Evolutionary conservation across 2,329 filamentous ascomycete genomes (phyloP).

Genomic region (Aspergillus amoenus): DNA sequence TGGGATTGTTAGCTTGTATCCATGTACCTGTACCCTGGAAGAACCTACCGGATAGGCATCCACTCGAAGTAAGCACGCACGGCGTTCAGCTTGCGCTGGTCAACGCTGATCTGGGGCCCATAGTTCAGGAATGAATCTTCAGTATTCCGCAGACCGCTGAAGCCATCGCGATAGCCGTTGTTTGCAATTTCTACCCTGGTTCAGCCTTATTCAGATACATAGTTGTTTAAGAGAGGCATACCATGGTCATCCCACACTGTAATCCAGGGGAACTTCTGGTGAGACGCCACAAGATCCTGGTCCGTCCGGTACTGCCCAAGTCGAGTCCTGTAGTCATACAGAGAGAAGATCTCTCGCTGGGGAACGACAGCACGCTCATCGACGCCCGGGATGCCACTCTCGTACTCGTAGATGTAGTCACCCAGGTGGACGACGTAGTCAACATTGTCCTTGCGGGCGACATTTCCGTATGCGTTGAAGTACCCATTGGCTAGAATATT

Average conservation of each 20-base stretch:
- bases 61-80: slow-evolving; percentile 70
- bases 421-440: slow-evolving; percentile 61
- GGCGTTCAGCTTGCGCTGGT: slow-evolving; percentile 71
- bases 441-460: slow-evolving; percentile 58
- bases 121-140: slow-evolving; percentile 63
- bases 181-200: slow-evolving; percentile 55
- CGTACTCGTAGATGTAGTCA: slow-evolving; percentile 66
- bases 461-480: slow-evolving; percentile 62
- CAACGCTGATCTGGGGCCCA: slow-evolving; percentile 60
- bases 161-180: slow-evolving; percentile 65
- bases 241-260: slow-evolving; percentile 64
- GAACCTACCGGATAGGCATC: slow-evolving; percentile 54
- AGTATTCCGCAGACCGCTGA: slow-evolving; percentile 62
- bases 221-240: slow-evolving; percentile 16
- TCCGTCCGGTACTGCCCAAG: slow-evolving; percentile 56
- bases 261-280: slow-evolving; percentile 62
- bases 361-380: slow-evolving; percentile 10
- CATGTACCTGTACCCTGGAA: not conserved
- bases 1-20: not conserved
- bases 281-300: slow-evolving; percentile 56
- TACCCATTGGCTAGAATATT: slow-evolving; percentile 51
- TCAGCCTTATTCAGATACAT: not conserved
- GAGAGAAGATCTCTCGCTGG: slow-evolving; percentile 41
- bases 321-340: slow-evolving; percentile 56
- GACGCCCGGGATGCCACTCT: slow-evolving; percentile 35